Evolutionary conservation across 495 filamentous ascomycete species (phyloP), one percentile per base, ranked within the genome.

Genomic region (Hypoxylon fragiforme): DNA sequence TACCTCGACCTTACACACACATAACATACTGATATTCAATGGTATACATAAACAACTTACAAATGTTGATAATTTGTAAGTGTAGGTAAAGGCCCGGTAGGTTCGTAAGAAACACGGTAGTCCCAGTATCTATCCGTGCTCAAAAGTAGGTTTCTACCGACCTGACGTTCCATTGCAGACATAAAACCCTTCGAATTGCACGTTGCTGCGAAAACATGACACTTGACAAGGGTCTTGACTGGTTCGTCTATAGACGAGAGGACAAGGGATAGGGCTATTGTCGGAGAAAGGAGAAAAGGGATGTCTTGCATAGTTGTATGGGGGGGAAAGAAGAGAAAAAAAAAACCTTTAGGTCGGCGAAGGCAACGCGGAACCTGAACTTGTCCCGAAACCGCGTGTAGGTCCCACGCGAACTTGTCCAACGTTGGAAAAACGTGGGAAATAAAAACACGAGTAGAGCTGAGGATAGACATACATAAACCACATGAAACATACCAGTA

Each of bases 181-280:
- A 15, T 21, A 47, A 48, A 48, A 44, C 8, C 47, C 20, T 43
- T 62, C 46, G 43, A 47, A 41, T 32, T 55, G 57, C 51, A 56
- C 47, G 46, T 55, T 46, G 43, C 44, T 57, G 52, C 52, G 46
- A 62, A 53, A 36, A 53, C 58, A 62, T 56, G 58, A 53, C 47
- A 57, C 48, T 49, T 18, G 36, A 53, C 52, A 47, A 49, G 60
- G 49, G 34, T 38, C 3, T 50, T 58, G 28, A 58, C 34, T 59
- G 54, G 60, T 40, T 38, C 58, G 47, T 44, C 47, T 56, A 44
- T 35, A 13, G 38, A 57, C 24, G 35, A 20, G 44, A 49, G 36
- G 48, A 53, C 48, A 30, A 42, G 48, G 58, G 40, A 42, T 3
- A 63, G 50, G 60, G 59, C 38, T 62, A 62, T 42, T 49, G 48